Percentiles rank a stretch among this genome's conserved stretches.
Evolutionary conservation across 495 filamentous ascomycete genomes (phyloP).

Genomic region (Penicillium paradoxum): DNA sequence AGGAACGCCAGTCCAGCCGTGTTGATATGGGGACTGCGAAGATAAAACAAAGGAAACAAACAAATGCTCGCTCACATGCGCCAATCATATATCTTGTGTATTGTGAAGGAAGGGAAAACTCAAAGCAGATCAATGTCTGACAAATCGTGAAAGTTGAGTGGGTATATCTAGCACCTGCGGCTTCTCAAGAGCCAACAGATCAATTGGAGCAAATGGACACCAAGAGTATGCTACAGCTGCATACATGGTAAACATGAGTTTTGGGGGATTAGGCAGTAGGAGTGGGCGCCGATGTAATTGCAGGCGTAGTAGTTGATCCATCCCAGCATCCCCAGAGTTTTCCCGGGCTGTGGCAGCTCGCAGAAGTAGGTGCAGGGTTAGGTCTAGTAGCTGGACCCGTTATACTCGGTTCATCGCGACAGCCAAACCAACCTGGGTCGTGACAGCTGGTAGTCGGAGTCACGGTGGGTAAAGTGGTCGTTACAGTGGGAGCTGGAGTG

Average conservation of each 20-base stretch:
- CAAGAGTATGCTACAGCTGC: background rate
- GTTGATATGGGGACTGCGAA: background rate
- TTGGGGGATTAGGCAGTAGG: background rate
- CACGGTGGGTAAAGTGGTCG: slow-evolving; percentile 22
- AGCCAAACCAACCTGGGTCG: slow-evolving; percentile 69
- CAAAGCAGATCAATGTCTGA: background rate
- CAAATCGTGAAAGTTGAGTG: background rate
- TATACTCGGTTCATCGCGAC: slow-evolving; percentile 53
- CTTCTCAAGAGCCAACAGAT: background rate
- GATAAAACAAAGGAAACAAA: background rate
- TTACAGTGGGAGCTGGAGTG: slow-evolving; percentile 13
- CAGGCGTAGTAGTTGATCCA: background rate
- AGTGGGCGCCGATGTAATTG: background rate
- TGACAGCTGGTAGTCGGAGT: slow-evolving; percentile 45
- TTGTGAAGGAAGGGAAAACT: background rate
- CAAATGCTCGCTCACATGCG: slow-evolving; percentile 2
- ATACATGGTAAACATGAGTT: background rate
- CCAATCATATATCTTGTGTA: slow-evolving; percentile 4
- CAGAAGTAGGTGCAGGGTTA: background rate
- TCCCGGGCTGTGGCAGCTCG: background rate
- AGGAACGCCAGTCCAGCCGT: background rate
- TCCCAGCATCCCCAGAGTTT: background rate
- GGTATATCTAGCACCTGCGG: slow-evolving; percentile 2
- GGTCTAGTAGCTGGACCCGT: slow-evolving; percentile 1
- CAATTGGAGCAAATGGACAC: background rate